Base-by-base conservation (phyloP, 768 basidiomycete species). In the Amanita thiersii region DNA sequence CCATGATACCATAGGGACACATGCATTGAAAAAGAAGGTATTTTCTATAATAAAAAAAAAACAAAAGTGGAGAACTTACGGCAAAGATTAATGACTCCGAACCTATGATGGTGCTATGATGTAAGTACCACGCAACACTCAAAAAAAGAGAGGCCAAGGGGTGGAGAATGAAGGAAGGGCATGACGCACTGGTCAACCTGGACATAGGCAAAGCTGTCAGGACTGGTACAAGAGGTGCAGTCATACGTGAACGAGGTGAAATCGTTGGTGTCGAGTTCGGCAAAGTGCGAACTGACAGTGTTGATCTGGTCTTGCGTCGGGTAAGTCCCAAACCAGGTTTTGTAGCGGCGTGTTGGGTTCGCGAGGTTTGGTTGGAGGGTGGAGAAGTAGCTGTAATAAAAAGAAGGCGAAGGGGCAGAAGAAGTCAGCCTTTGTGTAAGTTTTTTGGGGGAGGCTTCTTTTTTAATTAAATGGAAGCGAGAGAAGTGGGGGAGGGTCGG, bases 241-340 rank as follows among this genome's bases (percentile, higher is more conserved):
- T 68, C 65, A 45, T 53, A 69, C 0, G 47, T 59, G 51, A 54
- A 65, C 6, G 52, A 44, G 0, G 57, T 51, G 51, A 61, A 63
- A 24, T 39, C 41, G 52, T 61, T 59, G 44, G 53, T 29, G 47
- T 45, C 58, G 47, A 75, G 59, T 19, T 53, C 52, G 12, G 44
- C 39, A 61, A 52, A 73, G 51, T 73, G 71, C 39, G 56, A 54
- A 4, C 35, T 35, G 39, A 70, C 61, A 11, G 62, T 70, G 42
- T 38, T 50, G 52, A 67, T 60, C 37, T 61, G 62, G 10, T 58
- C 26, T 28, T 53, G 8, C 4, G 7, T 20, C 39, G 20, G 58
- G 70, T 18, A 66, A 51, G 21, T 25, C 14, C 73, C 73, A 52
- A 75, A 75, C 72, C 73, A 75, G 24, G 70, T 71, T n/a, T 54